Evolutionary conservation across 345 rosid genomes (phyloP).

Genomic region (Lepidium didymum): DNA sequence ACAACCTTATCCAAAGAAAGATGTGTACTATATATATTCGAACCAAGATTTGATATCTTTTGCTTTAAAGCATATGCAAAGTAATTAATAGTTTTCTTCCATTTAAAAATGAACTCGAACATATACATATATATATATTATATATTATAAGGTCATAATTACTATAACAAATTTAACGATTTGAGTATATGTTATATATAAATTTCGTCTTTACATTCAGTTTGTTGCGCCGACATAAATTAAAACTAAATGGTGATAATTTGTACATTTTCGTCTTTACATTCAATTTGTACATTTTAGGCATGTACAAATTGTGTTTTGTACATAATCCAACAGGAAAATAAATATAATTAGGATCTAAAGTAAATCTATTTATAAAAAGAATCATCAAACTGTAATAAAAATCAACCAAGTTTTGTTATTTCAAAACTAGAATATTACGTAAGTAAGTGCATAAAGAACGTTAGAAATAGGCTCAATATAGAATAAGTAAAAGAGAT

Average conservation of each 20-base stretch:
- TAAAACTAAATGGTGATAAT: not conserved
- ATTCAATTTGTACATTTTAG: not conserved
- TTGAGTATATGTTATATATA: not conserved
- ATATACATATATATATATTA: not conserved
- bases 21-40: not conserved
- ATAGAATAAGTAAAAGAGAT: slow-evolving; percentile 6
- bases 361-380: too few relatives aligned
- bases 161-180: too few relatives aligned
- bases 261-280: too few relatives aligned
- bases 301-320: not conserved
- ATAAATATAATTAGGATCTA: not conserved
- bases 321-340: not conserved
- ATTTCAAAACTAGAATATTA: not conserved
- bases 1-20: too few relatives aligned
- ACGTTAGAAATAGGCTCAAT: slow-evolving; percentile 22
- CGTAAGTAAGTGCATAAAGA: slow-evolving; percentile 9
- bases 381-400: not conserved
- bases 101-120: not conserved
- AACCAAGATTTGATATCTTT: not conserved
- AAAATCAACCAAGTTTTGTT: not conserved
- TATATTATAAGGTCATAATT: not conserved
- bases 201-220: not conserved
- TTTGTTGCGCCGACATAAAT: not conserved
- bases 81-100: not conserved
- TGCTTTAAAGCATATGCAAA: not conserved